These are phyloP conservation scores for Fusarium camptoceras DNA, from an alignment of 2,329 filamentous ascomycete genomes.

Conservation along the genomic window DNA sequence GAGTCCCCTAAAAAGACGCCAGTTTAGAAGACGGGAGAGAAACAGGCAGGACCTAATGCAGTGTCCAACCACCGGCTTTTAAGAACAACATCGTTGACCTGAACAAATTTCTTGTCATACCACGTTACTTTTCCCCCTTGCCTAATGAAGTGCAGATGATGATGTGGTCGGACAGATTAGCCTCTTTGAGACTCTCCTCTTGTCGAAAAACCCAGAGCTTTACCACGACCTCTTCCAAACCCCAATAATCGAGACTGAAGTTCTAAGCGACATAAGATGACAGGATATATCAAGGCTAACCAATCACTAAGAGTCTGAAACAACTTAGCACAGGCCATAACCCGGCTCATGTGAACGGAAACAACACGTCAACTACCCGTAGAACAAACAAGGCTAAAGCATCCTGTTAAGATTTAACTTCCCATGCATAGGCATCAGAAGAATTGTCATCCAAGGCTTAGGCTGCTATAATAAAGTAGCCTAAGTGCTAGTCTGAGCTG, in stretches of 20 bases:
- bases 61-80: conserved; percentile 35
- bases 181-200: neutral
- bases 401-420: conserved; percentile 13
- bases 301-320: conserved; percentile 13
- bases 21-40: conserved; percentile 23
- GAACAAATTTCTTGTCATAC: neutral
- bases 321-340: conserved; percentile 31
- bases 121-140: conserved; percentile 10
- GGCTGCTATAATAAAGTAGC: neutral
- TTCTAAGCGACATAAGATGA: neutral
- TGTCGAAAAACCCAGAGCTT: neutral
- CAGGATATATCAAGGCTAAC: neutral
- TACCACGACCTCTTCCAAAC: neutral
- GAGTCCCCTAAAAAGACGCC: conserved; percentile 26
- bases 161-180: neutral
- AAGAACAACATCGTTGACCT: conserved; percentile 15
- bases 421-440: neutral
- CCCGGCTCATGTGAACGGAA: conserved; percentile 30
- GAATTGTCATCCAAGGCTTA: neutral
- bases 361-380: conserved; percentile 15
- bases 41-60: conserved; percentile 1
- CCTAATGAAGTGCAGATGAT: neutral
- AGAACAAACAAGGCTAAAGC: conserved; percentile 14
- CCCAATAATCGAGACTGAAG: neutral
- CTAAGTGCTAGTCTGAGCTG: neutral